phyloP scores from a whole-genome alignment of 495 filamentous ascomycete genomes.

The Penicillium desertorum region DNA sequence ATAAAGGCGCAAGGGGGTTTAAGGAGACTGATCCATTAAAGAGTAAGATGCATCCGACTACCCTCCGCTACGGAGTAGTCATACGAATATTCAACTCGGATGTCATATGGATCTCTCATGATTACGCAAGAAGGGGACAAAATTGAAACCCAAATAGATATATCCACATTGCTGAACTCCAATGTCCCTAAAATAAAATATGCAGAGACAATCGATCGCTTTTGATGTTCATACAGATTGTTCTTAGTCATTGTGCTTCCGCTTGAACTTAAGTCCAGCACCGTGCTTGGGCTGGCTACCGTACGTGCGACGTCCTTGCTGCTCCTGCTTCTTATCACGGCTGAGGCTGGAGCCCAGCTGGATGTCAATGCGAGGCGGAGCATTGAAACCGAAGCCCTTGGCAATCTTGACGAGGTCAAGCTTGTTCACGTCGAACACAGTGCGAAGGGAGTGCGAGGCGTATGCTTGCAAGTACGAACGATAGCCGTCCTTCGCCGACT shows the following conservation, averaged over 20 bases:
- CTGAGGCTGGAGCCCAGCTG: slow-evolving; percentile 82
- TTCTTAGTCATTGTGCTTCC: slow-evolving; percentile 36
- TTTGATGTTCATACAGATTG: slow-evolving; percentile 27
- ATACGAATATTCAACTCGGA: background rate
- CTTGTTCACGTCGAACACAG: slow-evolving; percentile 91
- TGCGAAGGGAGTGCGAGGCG: slow-evolving; percentile 82
- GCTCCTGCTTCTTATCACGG: slow-evolving; percentile 77
- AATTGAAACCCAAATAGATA: slow-evolving; percentile 29
- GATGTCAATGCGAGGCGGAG: slow-evolving; percentile 90
- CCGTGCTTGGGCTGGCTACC: slow-evolving; percentile 63
- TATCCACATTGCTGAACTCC: slow-evolving; percentile 35
- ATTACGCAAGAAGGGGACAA: slow-evolving; percentile 1
- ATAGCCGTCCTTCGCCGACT: slow-evolving; percentile 72
- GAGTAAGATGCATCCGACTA: background rate
- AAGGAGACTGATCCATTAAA: background rate
- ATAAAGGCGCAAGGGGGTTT: background rate
- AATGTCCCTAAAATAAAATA: slow-evolving; percentile 27
- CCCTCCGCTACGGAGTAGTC: background rate
- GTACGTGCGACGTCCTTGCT: slow-evolving; percentile 73
- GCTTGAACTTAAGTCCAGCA: slow-evolving; percentile 49
- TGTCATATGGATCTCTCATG: background rate
- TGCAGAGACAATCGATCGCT: slow-evolving; percentile 28
- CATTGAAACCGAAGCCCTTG: slow-evolving; percentile 86
- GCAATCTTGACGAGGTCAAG: slow-evolving; percentile 91
- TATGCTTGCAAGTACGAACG: slow-evolving; percentile 92